These are phyloP conservation scores for Monilinia fructigena DNA, from an alignment of 2,329 filamentous ascomycete species.

Conservation along the genomic window DNA sequence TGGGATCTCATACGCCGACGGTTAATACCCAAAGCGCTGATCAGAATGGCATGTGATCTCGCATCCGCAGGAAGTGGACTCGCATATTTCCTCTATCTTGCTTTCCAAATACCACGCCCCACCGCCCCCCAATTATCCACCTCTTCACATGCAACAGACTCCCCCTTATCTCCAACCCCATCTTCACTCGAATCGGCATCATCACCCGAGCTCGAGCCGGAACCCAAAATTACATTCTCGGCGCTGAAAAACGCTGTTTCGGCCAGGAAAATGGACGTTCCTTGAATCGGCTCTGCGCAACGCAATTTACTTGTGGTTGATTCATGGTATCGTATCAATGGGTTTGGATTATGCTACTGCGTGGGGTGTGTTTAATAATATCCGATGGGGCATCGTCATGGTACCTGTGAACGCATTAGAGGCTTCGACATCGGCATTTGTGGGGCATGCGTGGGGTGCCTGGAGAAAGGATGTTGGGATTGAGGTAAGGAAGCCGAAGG, in stretches of 20 bases:
- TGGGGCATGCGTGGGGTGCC: constrained; percentile 64
- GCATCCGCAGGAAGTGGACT: constrained; percentile 55
- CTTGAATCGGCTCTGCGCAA: constrained; percentile 66
- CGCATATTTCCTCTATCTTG: constrained; percentile 54
- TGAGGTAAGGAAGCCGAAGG: constrained; percentile 36
- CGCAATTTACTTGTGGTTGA: constrained; percentile 68
- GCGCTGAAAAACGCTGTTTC: constrained; percentile 51
- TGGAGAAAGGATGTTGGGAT: constrained; percentile 44
- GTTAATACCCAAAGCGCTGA: constrained; percentile 66
- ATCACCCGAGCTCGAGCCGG: constrained; percentile 20
- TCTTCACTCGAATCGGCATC: neutral
- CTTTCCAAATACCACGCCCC: constrained; percentile 24
- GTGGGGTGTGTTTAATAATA: constrained; percentile 73
- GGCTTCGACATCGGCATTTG: constrained; percentile 61
- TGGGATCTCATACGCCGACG: constrained; percentile 53
- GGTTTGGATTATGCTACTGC: constrained; percentile 66
- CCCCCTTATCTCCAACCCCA: neutral
- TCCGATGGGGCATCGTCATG: constrained; percentile 73
- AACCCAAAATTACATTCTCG: constrained; percentile 43
- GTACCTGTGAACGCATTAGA: constrained; percentile 68
- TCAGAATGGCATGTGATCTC: constrained; percentile 61
- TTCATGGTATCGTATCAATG: constrained; percentile 62
- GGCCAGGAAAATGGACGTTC: constrained; percentile 60
- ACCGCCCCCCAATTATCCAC: neutral
- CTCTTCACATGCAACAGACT: neutral